Conservation (phyloP, 2,329 filamentous ascomycete species). For the Calycina marina region DNA sequence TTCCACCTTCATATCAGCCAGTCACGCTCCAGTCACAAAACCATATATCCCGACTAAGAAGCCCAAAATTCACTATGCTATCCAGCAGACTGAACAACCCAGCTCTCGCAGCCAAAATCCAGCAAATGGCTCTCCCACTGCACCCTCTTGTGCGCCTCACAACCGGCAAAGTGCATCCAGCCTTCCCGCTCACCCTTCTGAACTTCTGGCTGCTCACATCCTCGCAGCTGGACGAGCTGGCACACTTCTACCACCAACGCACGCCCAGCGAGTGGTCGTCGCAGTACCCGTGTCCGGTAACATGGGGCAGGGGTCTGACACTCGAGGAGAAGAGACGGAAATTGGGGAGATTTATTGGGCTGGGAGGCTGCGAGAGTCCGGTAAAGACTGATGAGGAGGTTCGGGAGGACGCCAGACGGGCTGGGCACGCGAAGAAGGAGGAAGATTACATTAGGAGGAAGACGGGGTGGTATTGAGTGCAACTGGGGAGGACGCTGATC, state of each 20-base stretch:
- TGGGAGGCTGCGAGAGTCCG: conserved; percentile 46
- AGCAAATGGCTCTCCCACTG: conserved; percentile 50
- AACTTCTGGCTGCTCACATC: conserved; percentile 63
- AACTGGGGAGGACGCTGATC: not conserved
- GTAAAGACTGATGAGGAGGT: conserved; percentile 15
- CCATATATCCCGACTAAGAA: too few relatives aligned
- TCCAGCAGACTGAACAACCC: conserved; percentile 24
- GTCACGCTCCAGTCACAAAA: too few relatives aligned
- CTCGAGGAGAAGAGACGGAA: conserved; percentile 52
- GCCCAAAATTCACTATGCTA: too few relatives aligned
- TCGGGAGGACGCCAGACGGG: conserved; percentile 25
- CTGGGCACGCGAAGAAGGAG: conserved; percentile 24
- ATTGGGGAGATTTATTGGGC: conserved; percentile 60
- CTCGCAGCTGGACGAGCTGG: conserved; percentile 52
- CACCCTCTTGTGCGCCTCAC: conserved; percentile 50
- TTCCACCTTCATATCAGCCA: too few relatives aligned
- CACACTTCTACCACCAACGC: conserved; percentile 59
- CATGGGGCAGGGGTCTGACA: conserved; percentile 38
- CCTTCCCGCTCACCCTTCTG: conserved; percentile 52
- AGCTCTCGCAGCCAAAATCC: conserved; percentile 43
- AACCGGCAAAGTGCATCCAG: conserved; percentile 45
- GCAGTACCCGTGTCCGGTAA: conserved; percentile 54
- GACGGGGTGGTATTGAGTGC: conserved; percentile 13
- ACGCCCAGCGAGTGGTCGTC: conserved; percentile 37
- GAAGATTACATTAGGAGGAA: conserved; percentile 14